These are phyloP conservation scores for Penicillium brasilianum DNA, from an alignment of 2,329 filamentous ascomycete genomes.

Conservation along the genomic window DNA sequence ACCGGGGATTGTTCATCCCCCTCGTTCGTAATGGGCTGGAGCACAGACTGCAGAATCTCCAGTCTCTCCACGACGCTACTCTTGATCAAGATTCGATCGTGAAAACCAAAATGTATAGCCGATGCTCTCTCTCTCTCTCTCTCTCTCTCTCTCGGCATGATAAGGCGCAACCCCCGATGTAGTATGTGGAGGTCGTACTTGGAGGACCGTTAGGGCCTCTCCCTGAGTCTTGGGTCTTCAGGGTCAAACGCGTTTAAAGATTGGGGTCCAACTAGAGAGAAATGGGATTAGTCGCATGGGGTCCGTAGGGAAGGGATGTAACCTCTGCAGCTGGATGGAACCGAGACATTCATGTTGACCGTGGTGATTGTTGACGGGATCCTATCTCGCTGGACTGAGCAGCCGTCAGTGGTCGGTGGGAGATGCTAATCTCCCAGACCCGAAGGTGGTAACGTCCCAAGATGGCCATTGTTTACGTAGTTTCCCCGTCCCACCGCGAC, in stretches of 20 bases:
- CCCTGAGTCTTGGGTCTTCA: not conserved
- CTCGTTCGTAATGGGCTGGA: not conserved
- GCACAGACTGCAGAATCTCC: not conserved
- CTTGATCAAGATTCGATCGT: not conserved
- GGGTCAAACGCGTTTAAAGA: not conserved
- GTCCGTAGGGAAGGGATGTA: conserved; percentile 12
- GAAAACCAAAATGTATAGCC: not conserved
- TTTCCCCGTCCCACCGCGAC: not conserved
- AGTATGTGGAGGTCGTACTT: conserved; percentile 24
- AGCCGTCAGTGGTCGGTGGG: too few relatives aligned
- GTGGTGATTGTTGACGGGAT: conserved; percentile 5
- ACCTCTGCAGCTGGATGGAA: conserved; percentile 12
- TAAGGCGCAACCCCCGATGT: conserved; percentile 17
- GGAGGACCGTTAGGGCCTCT: not conserved
- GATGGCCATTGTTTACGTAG: not conserved
- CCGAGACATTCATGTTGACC: conserved; percentile 21
- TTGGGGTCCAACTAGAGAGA: not conserved
- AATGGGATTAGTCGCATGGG: conserved; percentile 9
- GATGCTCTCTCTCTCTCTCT: too few relatives aligned
- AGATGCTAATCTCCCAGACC: not conserved
- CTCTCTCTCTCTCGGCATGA: not conserved
- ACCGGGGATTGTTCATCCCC: not conserved
- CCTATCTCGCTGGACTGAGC: not conserved
- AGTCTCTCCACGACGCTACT: not conserved
- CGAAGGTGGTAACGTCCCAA: too few relatives aligned